Evolutionary conservation across 192 early-diverging fungal genomes (phyloP).

Genomic region (Phycomyces blakesleeanus): DNA sequence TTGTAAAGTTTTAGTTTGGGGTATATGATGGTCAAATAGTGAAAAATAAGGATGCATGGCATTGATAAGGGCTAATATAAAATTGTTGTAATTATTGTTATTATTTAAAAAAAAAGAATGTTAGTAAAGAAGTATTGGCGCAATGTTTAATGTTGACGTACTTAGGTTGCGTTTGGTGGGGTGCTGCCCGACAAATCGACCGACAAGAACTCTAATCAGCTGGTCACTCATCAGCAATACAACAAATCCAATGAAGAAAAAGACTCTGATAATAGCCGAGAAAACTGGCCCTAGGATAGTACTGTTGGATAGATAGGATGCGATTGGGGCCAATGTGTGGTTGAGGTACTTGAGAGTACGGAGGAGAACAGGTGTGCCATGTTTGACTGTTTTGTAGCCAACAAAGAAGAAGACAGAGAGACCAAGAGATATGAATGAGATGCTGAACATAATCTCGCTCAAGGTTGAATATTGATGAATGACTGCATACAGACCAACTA

Average conservation of each 20-base stretch:
- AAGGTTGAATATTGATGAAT: constrained; percentile 13
- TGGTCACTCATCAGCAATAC: constrained; percentile 23
- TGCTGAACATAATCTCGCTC: constrained; percentile 13
- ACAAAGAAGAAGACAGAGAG: constrained; percentile 18
- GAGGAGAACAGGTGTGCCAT: constrained; percentile 21
- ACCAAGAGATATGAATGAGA: constrained; percentile 17
- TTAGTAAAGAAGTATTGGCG: not conserved
- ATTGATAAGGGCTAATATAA: constrained; percentile 36
- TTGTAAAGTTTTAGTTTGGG: constrained; percentile 5
- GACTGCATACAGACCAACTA: constrained; percentile 14
- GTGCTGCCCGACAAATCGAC: constrained; percentile 28
- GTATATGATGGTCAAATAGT: constrained; percentile 11
- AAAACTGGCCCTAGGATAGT: constrained; percentile 24
- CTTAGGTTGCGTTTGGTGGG: constrained; percentile 23
- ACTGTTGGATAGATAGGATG: constrained; percentile 17
- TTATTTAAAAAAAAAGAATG: constrained; percentile 6
- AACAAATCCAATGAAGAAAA: constrained; percentile 32
- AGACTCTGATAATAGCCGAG: constrained; percentile 19
- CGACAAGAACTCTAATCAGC: constrained; percentile 18
- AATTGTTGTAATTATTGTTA: too few species aligned
- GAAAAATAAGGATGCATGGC: constrained; percentile 29
- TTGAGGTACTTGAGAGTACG: constrained; percentile 10
- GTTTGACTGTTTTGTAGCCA: constrained; percentile 21
- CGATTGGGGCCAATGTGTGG: constrained; percentile 19
- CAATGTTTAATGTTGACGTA: constrained; percentile 6